A percentile compares a stretch with the other conserved stretches of the same genome.
phyloP scores from a whole-genome alignment of 169 alveolate genomes.

The Eimeria brunetti region DNA sequence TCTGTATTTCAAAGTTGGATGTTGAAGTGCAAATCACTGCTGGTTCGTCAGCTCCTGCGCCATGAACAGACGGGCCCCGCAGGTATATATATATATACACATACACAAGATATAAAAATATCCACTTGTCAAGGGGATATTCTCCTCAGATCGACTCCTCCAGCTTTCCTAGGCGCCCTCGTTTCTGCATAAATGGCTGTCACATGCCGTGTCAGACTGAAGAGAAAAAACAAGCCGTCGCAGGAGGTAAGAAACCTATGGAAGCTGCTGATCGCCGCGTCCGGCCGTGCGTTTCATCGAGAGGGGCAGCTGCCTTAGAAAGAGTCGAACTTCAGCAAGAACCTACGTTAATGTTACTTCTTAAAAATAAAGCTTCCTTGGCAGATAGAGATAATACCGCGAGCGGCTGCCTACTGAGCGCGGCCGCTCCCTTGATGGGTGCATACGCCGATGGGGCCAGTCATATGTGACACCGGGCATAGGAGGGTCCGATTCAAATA shows the following conservation, averaged over 20 bases:
- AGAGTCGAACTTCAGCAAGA: background rate
- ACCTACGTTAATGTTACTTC: background rate
- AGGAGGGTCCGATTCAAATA: background rate
- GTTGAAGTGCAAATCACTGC: background rate
- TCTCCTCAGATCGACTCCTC: background rate
- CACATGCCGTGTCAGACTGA: background rate
- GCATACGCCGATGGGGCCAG: background rate
- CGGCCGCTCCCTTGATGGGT: background rate
- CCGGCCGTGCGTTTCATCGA: background rate
- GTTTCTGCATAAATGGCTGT: background rate
- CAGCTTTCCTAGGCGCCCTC: background rate
- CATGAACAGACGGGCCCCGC: background rate
- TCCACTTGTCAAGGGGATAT: too few species aligned
- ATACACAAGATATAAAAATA: too few species aligned
- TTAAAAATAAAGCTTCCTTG: background rate
- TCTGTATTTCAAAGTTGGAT: background rate
- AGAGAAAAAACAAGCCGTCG: background rate
- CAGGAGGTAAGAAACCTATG: background rate
- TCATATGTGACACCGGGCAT: background rate
- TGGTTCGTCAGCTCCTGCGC: background rate
- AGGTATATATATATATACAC: background rate
- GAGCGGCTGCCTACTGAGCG: background rate
- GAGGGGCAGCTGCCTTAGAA: background rate
- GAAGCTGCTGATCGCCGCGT: background rate
- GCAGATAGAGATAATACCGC: background rate